phyloP scores from a whole-genome alignment of 345 rosid genomes.

The Leavenworthia alabamica region DNA sequence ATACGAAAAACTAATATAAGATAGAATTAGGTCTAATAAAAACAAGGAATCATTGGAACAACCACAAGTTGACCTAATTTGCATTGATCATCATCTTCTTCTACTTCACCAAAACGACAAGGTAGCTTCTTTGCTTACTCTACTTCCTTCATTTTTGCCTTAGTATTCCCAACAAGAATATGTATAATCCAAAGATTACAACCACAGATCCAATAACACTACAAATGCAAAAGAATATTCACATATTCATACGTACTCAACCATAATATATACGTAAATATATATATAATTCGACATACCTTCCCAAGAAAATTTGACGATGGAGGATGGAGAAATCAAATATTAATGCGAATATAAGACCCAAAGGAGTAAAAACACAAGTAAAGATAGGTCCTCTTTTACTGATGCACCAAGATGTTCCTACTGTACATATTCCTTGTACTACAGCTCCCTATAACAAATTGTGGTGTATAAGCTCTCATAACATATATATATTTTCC shows the following conservation, averaged over 20 bases:
- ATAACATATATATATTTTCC: neutral
- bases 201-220: conserved; percentile 32
- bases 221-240: neutral
- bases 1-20: too few relatives aligned
- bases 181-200: conserved; percentile 29
- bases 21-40: too few relatives aligned
- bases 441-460: conserved; percentile 34
- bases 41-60: conserved; percentile 36
- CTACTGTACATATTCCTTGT: conserved; percentile 38
- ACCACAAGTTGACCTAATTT: conserved; percentile 22
- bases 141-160: conserved; percentile 19
- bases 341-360: conserved; percentile 30
- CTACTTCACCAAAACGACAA: conserved; percentile 6
- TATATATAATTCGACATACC: conserved; percentile 15
- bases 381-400: conserved; percentile 35
- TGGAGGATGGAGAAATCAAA: conserved; percentile 32
- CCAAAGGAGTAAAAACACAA: conserved; percentile 31
- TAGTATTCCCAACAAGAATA: conserved; percentile 29
- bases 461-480: neutral
- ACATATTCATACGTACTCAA: neutral
- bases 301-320: conserved; percentile 27
- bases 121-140: conserved; percentile 14
- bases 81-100: conserved; percentile 21
- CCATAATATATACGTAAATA: neutral
- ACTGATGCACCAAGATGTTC: conserved; percentile 35